A percentile compares a stretch with the other conserved stretches of the same genome.
These are phyloP conservation scores for Colletotrichum cereale DNA, from an alignment of 2,329 filamentous ascomycete genomes.

Conservation along the genomic window DNA sequence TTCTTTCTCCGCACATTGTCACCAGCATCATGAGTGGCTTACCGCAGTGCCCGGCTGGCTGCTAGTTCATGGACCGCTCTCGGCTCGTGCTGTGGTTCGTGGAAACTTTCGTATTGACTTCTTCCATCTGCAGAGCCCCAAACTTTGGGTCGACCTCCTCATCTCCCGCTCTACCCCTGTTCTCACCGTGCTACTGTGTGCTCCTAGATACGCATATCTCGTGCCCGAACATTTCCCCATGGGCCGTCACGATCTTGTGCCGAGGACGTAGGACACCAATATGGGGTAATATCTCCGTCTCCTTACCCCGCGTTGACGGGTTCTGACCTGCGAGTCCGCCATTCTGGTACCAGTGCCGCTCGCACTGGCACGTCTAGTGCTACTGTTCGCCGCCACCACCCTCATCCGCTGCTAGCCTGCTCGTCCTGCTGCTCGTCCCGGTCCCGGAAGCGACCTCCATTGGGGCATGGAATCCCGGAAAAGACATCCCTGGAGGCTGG, in stretches of 20 bases:
- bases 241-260: background rate
- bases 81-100: slow-evolving; percentile 35
- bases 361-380: background rate
- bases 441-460: background rate
- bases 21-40: background rate
- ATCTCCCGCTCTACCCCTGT: slow-evolving; percentile 1
- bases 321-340: slow-evolving; percentile 15
- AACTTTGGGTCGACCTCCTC: slow-evolving; percentile 31
- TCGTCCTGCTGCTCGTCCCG: background rate
- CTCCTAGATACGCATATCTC: background rate
- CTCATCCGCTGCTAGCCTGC: background rate
- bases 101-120: slow-evolving; percentile 29
- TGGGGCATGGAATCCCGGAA: background rate
- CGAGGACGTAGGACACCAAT: background rate
- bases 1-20: too few relatives aligned
- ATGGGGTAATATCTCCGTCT: slow-evolving; percentile 32
- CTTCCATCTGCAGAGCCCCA: slow-evolving; percentile 40
- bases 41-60: background rate
- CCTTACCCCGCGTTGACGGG: slow-evolving; percentile 28
- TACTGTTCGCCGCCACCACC: background rate
- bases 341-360: background rate
- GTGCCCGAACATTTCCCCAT: background rate
- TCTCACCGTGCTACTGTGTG: background rate
- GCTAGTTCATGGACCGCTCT: background rate
- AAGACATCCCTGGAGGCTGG: background rate